Evolutionary conservation across 2,329 filamentous ascomycete species (phyloP).

Genomic region (Ophiocordyceps polyrhachis-furcata): DNA sequence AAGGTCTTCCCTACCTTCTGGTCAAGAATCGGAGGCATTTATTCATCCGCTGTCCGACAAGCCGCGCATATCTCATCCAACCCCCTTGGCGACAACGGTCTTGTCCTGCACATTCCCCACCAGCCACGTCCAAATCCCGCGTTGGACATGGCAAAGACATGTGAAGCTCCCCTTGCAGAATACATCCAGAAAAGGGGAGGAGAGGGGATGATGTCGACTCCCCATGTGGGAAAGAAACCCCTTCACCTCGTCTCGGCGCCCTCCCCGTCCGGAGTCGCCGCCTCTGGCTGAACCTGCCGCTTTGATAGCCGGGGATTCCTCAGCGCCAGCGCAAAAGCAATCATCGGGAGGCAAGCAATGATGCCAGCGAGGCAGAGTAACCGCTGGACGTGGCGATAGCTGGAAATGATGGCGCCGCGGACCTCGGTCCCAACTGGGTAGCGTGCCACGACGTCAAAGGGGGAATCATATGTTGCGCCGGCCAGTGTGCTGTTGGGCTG

Average conservation of each 20-base stretch:
- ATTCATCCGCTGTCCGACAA: too few relatives aligned
- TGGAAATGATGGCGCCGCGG: constrained; percentile 21
- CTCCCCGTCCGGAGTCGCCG: constrained; percentile 1
- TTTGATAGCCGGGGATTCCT: constrained; percentile 25
- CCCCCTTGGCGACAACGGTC: too few relatives aligned
- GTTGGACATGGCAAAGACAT: too few relatives aligned
- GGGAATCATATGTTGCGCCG: constrained; percentile 16
- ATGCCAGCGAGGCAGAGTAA: constrained; percentile 26
- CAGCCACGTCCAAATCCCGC: too few relatives aligned
- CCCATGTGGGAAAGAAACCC: too few relatives aligned
- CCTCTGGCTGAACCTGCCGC: constrained; percentile 9
- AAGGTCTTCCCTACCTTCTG: too few relatives aligned
- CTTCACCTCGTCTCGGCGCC: background rate
- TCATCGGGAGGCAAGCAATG: constrained; percentile 25
- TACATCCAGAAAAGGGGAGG: background rate
- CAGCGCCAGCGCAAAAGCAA: constrained; percentile 22
- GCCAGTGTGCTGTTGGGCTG: constrained; percentile 17
- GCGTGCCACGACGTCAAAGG: constrained; percentile 13
- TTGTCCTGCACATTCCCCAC: too few relatives aligned
- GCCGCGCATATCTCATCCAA: too few relatives aligned
- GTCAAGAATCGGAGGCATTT: too few relatives aligned
- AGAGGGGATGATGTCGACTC: too few relatives aligned
- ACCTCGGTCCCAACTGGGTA: constrained; percentile 25
- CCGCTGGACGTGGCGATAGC: constrained; percentile 25
- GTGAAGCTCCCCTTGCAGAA: too few relatives aligned